Evolutionary conservation across 805 yeast genomes (phyloP), one percentile per base, ranked within the genome.

Genomic region (Peterozyma toletana): DNA sequence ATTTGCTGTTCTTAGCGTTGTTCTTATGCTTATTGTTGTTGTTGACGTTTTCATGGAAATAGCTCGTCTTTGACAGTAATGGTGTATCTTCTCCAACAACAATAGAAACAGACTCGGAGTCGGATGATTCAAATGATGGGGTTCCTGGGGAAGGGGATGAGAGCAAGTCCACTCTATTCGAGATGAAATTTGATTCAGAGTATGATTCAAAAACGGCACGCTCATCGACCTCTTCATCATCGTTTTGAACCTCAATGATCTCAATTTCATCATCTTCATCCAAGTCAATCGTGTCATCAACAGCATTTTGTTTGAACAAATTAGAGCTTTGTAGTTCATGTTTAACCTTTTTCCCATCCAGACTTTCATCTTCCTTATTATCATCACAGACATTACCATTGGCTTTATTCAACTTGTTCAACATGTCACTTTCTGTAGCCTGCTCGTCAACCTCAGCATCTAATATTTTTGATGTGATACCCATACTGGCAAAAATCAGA

Each of bases 401-500:
- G 4, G 27, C 27, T 21, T 21, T 21, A 7, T 21, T 21, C 27
- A 21, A 21, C 27, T 21, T 21, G 7, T 21, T 21, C 27, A 21
- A 21, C 27, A 21, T 21, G 11, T 11, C 35, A 16, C 27, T 30
- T 21, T 16, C 35, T 29, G 29, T 40, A 27, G 27, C 33, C n/a
- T 16, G 14, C 37, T 17, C 33, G 13, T 17, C 15, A 11, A 6
- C 37, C 16, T 29, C 38, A 1, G 37, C 34, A 17, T 46, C 52
- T 9, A 53, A 44, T 2, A 48, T 33, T 37, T 54, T 54, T 4
- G 60, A 56, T 1, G 55, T 48, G 2, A 56, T 56, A 9, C 58
- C 60, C 30, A 56, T 56, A 40, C 60, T 51, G 31, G 51, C 52
- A 40, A 55, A 48, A 15, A 43, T 51, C 38, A 48, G 27, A 9